Percentiles rank a stretch among this genome's conserved stretches.
Conservation (phyloP, 2,329 filamentous ascomycete species). For the Alternaria sp. region DNA sequence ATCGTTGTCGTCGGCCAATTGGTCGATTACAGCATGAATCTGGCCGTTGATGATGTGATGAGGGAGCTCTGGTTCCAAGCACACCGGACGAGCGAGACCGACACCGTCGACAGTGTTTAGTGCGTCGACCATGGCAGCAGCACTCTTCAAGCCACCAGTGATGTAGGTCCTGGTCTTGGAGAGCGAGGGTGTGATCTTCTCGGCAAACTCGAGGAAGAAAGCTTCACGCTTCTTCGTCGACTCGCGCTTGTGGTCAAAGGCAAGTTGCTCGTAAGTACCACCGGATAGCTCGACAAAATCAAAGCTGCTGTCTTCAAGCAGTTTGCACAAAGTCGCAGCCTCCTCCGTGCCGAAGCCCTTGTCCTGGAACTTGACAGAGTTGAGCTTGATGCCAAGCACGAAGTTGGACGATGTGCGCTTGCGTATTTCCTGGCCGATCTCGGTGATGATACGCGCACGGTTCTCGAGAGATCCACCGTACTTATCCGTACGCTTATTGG, state of each 20-base stretch:
- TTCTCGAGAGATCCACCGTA: constrained; percentile 57
- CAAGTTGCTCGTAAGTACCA: constrained; percentile 66
- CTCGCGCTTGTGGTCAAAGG: constrained; percentile 62
- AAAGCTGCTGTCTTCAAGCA: constrained; percentile 61
- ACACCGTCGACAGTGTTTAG: constrained; percentile 67
- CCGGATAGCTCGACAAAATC: constrained; percentile 68
- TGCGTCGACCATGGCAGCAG: constrained; percentile 66
- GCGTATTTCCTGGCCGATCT: constrained; percentile 53
- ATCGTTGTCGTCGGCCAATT: constrained; percentile 60
- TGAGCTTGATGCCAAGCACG: constrained; percentile 66
- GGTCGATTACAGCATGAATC: constrained; percentile 58
- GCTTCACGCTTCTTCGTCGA: constrained; percentile 65
- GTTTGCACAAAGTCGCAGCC: constrained; percentile 58
- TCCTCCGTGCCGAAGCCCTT: constrained; percentile 63
- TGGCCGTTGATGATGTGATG: constrained; percentile 57
- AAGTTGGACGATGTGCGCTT: constrained; percentile 52
- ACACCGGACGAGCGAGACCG: constrained; percentile 64
- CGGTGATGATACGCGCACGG: constrained; percentile 54
- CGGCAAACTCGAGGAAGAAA: constrained; percentile 69
- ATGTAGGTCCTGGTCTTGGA: constrained; percentile 68
- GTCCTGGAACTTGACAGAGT: constrained; percentile 65
- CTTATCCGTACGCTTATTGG: constrained; percentile 55
- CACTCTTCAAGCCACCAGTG: constrained; percentile 66
- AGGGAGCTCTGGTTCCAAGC: constrained; percentile 61
- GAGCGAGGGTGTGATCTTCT: constrained; percentile 59